phyloP scores from a whole-genome alignment of 1,139 yeast genomes.

The Pneumocystis jirovecii region DNA sequence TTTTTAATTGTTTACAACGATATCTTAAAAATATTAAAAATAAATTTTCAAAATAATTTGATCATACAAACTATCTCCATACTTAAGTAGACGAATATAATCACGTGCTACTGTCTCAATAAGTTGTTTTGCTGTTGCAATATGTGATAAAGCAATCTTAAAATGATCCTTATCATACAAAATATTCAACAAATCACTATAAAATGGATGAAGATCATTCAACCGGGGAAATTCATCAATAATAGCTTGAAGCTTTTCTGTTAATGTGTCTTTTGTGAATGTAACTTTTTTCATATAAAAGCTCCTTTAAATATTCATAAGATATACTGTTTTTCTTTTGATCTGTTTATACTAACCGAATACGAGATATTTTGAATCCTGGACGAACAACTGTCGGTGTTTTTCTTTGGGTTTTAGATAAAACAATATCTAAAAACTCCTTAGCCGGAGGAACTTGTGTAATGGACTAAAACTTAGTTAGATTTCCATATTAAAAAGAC shows the following conservation, averaged over 20 bases:
- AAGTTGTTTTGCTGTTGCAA: constrained; percentile 82
- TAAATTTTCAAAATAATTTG: not conserved
- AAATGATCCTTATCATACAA: constrained; percentile 94
- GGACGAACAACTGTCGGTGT: constrained; percentile 39
- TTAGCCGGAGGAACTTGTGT: constrained; percentile 12
- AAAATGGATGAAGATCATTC: constrained; percentile 96
- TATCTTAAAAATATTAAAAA: constrained; percentile 25
- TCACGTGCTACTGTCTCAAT: constrained; percentile 94
- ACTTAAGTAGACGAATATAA: constrained; percentile 80
- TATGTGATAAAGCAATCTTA: constrained; percentile 91
- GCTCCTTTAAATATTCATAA: constrained; percentile 35
- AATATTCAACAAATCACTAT: constrained; percentile 93
- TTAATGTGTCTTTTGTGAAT: constrained; percentile 88
- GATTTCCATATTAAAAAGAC: not conserved
- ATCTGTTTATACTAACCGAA: constrained; percentile 65
- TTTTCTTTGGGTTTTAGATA: constrained; percentile 93
- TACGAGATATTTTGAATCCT: constrained; percentile 42
- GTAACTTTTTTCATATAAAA: constrained; percentile 96
- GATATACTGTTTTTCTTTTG: not conserved
- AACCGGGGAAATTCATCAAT: constrained; percentile 86
- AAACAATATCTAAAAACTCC: constrained; percentile 74
- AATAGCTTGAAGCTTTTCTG: constrained; percentile 76
- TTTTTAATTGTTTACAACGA: constrained; percentile 94
- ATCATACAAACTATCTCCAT: constrained; percentile 70
- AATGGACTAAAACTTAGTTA: constrained; percentile 2